phyloP scores from a whole-genome alignment of 1,139 yeast species.

The Arxiozyma heterogenica region DNA sequence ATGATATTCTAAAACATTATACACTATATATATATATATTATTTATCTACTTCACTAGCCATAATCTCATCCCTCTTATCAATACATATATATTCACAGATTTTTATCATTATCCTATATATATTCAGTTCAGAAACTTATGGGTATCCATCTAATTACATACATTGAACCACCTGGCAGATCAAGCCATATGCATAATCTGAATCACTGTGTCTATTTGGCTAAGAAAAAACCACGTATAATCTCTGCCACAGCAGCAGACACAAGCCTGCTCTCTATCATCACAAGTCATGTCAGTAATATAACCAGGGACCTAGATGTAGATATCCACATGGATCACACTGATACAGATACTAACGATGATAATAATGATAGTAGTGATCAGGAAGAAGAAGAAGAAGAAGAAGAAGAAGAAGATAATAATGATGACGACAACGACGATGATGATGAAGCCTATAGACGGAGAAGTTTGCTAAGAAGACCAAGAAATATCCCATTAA shows the following conservation, averaged over 20 bases:
- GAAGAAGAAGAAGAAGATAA: too few species aligned
- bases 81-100: not conserved
- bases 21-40: too few species aligned
- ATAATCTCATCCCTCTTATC: too few species aligned
- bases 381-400: not conserved
- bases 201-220: not conserved
- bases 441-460: not conserved
- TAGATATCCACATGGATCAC: not conserved
- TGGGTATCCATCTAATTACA: slow-evolving; percentile 4
- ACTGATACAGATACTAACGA: not conserved
- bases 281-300: not conserved
- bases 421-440: not conserved
- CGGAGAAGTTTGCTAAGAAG: not conserved
- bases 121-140: not conserved
- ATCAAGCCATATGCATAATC: not conserved
- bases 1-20: too few species aligned
- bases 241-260: not conserved
- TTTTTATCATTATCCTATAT: too few species aligned
- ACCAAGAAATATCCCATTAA: not conserved
- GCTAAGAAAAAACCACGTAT: not conserved
- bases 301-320: not conserved
- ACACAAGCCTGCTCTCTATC: not conserved
- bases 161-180: slow-evolving; percentile 4
- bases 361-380: not conserved
- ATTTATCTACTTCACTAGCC: too few species aligned